A percentile compares a stretch with the other conserved stretches of the same genome.
phyloP scores from a whole-genome alignment of 2,329 filamentous ascomycete species.

The Nemania diffusa region DNA sequence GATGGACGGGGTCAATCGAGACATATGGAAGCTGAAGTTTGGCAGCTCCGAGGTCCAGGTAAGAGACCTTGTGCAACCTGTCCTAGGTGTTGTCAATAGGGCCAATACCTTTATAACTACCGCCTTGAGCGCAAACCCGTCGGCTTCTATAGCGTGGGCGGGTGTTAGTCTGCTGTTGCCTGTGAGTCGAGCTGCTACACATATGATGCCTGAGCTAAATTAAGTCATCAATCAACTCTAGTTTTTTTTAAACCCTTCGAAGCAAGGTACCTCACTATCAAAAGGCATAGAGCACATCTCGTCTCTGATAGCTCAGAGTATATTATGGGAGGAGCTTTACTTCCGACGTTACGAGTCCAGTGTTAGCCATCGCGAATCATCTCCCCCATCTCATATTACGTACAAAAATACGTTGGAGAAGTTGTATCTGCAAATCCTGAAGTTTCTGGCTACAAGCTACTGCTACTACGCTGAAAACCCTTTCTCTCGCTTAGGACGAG shows the following conservation, averaged over 20 bases:
- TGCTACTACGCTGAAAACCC: slow-evolving; percentile 10
- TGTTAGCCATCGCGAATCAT: neutral
- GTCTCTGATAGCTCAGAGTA: slow-evolving; percentile 3
- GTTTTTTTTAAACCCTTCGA: slow-evolving; percentile 13
- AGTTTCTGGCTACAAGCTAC: slow-evolving; percentile 15
- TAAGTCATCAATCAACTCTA: neutral
- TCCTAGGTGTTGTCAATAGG: neutral
- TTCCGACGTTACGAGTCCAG: neutral
- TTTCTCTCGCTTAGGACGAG: neutral
- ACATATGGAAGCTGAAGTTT: slow-evolving; percentile 15
- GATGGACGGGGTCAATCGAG: slow-evolving; percentile 5
- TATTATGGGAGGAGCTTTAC: slow-evolving; percentile 18
- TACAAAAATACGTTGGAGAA: slow-evolving; percentile 5
- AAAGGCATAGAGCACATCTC: slow-evolving; percentile 14
- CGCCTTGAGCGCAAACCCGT: slow-evolving; percentile 8
- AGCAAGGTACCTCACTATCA: neutral
- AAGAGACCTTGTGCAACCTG: neutral
- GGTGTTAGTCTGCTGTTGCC: slow-evolving; percentile 10
- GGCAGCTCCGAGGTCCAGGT: neutral
- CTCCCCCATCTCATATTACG: neutral
- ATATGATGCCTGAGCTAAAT: neutral
- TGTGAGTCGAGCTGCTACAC: neutral
- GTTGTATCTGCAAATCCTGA: slow-evolving; percentile 15
- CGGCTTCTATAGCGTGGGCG: slow-evolving; percentile 9
- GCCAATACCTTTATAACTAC: slow-evolving; percentile 4